Evolutionary conservation across 768 basidiomycete species (phyloP), one percentile per base, ranked within the genome.

Genomic region (Panaeolus cyanescens): DNA sequence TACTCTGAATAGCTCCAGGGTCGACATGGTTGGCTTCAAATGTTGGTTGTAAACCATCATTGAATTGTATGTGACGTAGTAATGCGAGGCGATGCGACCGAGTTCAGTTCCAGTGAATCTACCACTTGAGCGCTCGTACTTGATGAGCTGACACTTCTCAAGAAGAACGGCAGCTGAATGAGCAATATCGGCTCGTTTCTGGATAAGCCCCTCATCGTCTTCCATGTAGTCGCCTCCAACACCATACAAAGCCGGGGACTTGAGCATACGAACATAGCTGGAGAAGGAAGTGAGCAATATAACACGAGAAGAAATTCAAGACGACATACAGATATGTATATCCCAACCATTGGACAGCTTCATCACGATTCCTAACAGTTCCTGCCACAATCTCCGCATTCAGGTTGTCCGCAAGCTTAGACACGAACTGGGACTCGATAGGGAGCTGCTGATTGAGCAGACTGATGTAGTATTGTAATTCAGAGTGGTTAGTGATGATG

Each of bases 21-120:
- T 86, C 32, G 89, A 86, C 92, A 98, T 95, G 2, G 88, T 89
- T 3, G 93, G 85, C 50, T 90, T 85, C 62, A 99, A 76, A 72
- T 98, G 95, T 70, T 96, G 92, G 74, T 97, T 97, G 74, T 99
- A 99, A 0, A 90, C 90, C 69, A 93, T 87, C 97, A 99, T 99
- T 59, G 94, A 96, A 67, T 88, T 88, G 73, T 98, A 90, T 0
- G 95, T 92, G 63, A 99, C 92, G 71, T 98, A 98, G 73, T 94
- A 98, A 72, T 98, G 91, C 10, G 93, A 95, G 0, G 95, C 95
- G 65, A 99, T 98, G 5, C 92, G 83, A 13, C 96, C 96, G 2
- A 98, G 83, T 71, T 98, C 96, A 3, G 95, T 96, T 65, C 90
- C 90, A 67, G 93, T 92, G 83, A 99, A 95, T 17, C 90, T 80